These are phyloP conservation scores for Nigrospora osmanthi DNA, from an alignment of 2,329 filamentous ascomycete genomes.

Conservation along the genomic window DNA sequence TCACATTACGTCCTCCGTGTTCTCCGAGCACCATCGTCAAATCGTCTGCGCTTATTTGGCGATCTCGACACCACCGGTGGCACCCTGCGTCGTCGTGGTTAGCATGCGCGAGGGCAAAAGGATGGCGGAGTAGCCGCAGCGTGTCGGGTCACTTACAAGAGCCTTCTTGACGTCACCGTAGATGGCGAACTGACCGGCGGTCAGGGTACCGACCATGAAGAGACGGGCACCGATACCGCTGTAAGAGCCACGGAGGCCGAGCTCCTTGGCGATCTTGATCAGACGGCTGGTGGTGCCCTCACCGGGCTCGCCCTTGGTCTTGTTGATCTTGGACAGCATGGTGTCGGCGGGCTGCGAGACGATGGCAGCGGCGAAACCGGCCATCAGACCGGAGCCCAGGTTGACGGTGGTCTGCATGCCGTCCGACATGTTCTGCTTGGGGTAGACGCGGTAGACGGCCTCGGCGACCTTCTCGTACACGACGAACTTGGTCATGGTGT, in stretches of 20 bases:
- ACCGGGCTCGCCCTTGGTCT: constrained; percentile 65
- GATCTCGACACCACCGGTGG: constrained; percentile 56
- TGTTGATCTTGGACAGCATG: constrained; percentile 79
- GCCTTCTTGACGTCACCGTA: constrained; percentile 52
- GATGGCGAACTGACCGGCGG: constrained; percentile 67
- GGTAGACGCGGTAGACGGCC: constrained; percentile 49
- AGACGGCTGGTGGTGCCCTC: constrained; percentile 64
- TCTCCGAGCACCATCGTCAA: background rate
- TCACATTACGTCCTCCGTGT: constrained; percentile 11
- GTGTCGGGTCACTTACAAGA: background rate
- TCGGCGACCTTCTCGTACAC: constrained; percentile 72
- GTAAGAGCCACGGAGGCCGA: constrained; percentile 61
- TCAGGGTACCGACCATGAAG: constrained; percentile 64
- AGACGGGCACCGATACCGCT: constrained; percentile 66
- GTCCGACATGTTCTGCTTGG: constrained; percentile 54
- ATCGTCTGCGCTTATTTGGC: constrained; percentile 16
- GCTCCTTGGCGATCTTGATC: constrained; percentile 68
- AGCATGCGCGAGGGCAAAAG: background rate
- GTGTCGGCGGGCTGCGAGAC: constrained; percentile 73
- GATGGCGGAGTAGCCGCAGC: background rate
- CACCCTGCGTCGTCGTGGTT: constrained; percentile 39
- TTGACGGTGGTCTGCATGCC: constrained; percentile 62
- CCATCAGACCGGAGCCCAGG: constrained; percentile 65
- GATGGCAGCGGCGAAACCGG: constrained; percentile 68
- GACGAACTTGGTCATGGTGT: constrained; percentile 78